Conservation (phyloP, 2,329 filamentous ascomycete species). For the Cucurbitaria berberidis region DNA sequence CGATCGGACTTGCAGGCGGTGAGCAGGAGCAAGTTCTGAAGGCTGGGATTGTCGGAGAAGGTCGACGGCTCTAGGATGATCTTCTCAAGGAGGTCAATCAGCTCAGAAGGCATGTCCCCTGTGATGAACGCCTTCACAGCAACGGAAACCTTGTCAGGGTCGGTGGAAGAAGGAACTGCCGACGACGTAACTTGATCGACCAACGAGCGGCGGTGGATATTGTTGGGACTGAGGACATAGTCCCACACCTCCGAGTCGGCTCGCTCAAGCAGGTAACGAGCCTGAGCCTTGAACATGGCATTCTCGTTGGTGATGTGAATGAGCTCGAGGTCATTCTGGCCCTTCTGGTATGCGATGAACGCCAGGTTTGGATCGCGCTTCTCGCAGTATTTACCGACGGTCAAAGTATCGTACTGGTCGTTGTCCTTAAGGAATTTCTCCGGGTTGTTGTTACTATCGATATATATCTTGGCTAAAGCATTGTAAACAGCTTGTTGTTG, state of each 20-base stretch:
- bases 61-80: conserved; percentile 99
- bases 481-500: conserved; percentile 98
- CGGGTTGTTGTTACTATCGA: conserved; percentile 97
- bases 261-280: conserved; percentile 89
- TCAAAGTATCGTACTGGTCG: conserved; percentile 90
- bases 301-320: conserved; percentile 99
- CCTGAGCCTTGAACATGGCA: conserved; percentile 99
- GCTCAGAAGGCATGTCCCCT: conserved; percentile 87
- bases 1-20: conserved; percentile 98
- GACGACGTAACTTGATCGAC: conserved; percentile 97
- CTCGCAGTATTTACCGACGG: conserved; percentile 97
- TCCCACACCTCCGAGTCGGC: conserved; percentile 90
- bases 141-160: conserved; percentile 92
- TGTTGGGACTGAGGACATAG: conserved; percentile 94
- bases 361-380: conserved; percentile 96
- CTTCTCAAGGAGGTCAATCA: conserved; percentile 98
- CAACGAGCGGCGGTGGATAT: conserved; percentile 89
- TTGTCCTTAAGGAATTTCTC: conserved; percentile 98
- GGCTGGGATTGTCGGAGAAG: conserved; percentile 95
- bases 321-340: conserved; percentile 94
- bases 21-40: conserved; percentile 95
- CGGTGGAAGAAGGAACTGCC: conserved; percentile 70
- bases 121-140: conserved; percentile 93
- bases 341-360: conserved; percentile 94
- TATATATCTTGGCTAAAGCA: conserved; percentile 98